Evolutionary conservation across 768 basidiomycete species (phyloP).

Genomic region (Boletus insuetus): DNA sequence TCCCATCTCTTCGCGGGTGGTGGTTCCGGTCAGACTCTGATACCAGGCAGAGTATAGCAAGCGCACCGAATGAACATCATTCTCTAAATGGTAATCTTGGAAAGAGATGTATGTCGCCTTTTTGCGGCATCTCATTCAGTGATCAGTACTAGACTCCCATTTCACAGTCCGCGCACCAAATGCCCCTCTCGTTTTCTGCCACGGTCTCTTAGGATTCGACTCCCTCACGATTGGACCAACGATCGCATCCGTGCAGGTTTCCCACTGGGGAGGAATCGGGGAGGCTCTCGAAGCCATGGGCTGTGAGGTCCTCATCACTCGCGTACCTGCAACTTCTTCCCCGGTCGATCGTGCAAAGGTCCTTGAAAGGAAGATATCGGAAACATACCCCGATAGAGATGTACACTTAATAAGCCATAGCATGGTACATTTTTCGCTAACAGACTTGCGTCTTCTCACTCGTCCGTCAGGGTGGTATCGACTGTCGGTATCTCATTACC

Average conservation of each 20-base stretch:
- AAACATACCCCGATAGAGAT: conserved; percentile 74
- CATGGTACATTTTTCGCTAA: conserved; percentile 47
- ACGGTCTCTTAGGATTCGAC: conserved; percentile 90
- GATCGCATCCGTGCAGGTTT: conserved; percentile 78
- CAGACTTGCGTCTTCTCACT: neutral
- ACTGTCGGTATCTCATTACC: conserved; percentile 86
- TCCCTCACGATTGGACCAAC: conserved; percentile 74
- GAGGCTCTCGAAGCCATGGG: conserved; percentile 89
- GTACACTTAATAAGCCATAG: conserved; percentile 89
- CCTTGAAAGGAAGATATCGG: conserved; percentile 76
- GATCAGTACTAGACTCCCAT: neutral
- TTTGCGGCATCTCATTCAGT: neutral
- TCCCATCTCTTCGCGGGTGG: conserved; percentile 36
- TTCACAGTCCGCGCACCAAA: conserved; percentile 68
- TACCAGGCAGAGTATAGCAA: conserved; percentile 42
- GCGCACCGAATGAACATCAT: conserved; percentile 52
- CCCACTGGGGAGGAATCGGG: conserved; percentile 96
- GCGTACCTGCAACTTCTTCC: conserved; percentile 90
- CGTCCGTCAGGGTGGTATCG: conserved; percentile 73
- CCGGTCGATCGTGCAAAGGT: conserved; percentile 88
- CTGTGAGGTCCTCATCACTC: conserved; percentile 85
- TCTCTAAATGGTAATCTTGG: conserved; percentile 35
- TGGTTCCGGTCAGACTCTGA: conserved; percentile 48
- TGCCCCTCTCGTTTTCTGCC: conserved; percentile 92
- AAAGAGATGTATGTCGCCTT: conserved; percentile 57